Conservation (phyloP, 441 rosid genomes). For the Melastoma candidum region DNA sequence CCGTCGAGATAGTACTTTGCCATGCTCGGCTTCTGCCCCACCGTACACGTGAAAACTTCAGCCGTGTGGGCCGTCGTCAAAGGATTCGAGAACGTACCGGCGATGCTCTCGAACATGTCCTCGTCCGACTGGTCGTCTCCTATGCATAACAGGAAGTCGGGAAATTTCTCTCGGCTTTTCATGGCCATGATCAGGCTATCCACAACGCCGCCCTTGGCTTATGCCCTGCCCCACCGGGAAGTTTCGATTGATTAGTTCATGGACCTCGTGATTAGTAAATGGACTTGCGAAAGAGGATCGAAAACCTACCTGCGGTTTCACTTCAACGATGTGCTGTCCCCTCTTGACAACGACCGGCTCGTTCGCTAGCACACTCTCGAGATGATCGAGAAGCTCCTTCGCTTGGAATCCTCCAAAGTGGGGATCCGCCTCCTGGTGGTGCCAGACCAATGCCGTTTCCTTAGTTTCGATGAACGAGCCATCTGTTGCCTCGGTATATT, state of each 20-base stretch:
- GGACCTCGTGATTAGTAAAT: no score
- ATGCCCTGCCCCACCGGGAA: conserved; percentile 33
- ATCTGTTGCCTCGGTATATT: conserved; percentile 64
- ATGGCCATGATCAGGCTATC: conserved; percentile 45
- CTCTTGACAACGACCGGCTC: conserved; percentile 82
- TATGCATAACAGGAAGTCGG: conserved; percentile 66
- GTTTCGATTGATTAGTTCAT: no score
- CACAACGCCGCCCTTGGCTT: conserved; percentile 58
- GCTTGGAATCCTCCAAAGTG: conserved; percentile 63
- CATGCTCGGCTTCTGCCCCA: conserved; percentile 82
- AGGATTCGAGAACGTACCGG: conserved; percentile 24
- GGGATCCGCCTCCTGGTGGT: conserved; percentile 58
- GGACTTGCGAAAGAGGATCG: neutral
- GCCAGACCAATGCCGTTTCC: conserved; percentile 82
- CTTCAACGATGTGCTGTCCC: conserved; percentile 71
- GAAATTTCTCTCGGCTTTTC: conserved; percentile 33
- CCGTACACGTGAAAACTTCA: conserved; percentile 70
- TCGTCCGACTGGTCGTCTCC: conserved; percentile 82
- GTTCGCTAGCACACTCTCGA: conserved; percentile 65
- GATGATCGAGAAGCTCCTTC: conserved; percentile 74
- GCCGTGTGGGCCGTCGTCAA: conserved; percentile 6
- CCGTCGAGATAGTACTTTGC: conserved; percentile 80
- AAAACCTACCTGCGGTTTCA: conserved; percentile 67
- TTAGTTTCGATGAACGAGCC: conserved; percentile 68
- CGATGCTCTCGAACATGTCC: conserved; percentile 71